Conservation (phyloP, 345 rosid species). For the Garcia nutans region DNA sequence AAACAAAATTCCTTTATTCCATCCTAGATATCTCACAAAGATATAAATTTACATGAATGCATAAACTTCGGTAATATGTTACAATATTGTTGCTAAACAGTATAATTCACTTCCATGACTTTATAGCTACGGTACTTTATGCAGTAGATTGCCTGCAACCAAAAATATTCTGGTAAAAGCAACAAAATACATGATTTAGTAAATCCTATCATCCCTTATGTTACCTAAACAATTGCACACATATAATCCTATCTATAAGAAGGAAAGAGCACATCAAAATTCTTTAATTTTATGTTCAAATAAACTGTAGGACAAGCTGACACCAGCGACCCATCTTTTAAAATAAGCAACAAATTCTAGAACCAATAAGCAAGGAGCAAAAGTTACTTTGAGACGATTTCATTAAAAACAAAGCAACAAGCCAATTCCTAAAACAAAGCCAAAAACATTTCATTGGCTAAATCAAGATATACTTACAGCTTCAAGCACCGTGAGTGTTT, state of each 20-base stretch:
- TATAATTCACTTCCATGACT: background rate
- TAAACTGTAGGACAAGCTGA: background rate
- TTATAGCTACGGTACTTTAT: background rate
- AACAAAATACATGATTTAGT: background rate
- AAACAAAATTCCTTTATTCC: background rate
- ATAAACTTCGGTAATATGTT: background rate
- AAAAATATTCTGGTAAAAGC: background rate
- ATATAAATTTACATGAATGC: background rate
- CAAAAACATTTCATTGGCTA: background rate
- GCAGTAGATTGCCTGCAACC: background rate
- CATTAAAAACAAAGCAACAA: background rate
- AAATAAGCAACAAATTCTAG: background rate
- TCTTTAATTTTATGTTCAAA: background rate
- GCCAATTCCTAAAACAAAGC: background rate
- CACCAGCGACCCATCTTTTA: background rate
- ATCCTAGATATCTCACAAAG: background rate
- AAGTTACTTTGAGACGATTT: background rate
- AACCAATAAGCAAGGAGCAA: background rate
- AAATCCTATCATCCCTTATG: background rate
- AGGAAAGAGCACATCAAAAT: background rate
- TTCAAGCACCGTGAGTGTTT: slow-evolving; percentile 97
- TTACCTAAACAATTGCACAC: slow-evolving; percentile 10
- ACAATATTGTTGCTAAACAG: background rate
- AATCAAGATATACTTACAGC: slow-evolving; percentile 53
- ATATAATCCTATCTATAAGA: background rate